These are phyloP conservation scores for Sabuloglossum arenarium DNA, from an alignment of 495 filamentous ascomycete species.

Conservation along the genomic window DNA sequence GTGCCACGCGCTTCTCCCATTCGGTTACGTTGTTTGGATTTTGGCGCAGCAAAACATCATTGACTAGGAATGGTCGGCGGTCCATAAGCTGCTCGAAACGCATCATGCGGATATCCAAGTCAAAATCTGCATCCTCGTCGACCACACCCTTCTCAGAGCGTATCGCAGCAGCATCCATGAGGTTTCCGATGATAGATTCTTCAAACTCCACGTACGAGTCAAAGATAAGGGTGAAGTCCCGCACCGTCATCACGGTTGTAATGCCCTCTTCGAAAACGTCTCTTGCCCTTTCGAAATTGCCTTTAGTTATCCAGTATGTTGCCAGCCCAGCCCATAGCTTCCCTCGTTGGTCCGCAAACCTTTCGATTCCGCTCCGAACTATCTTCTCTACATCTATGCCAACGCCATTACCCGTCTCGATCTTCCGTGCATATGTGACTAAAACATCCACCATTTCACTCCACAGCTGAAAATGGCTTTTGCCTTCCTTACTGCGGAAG, in stretches of 20 bases:
- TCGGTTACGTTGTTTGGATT: constrained; percentile 94
- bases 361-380: constrained; percentile 76
- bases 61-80: constrained; percentile 84
- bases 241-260: constrained; percentile 96
- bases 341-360: constrained; percentile 85
- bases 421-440: constrained; percentile 73
- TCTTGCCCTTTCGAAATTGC: constrained; percentile 75
- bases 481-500: constrained; percentile 81
- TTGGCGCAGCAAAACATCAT: constrained; percentile 86
- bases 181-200: constrained; percentile 74
- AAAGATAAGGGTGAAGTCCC: constrained; percentile 92
- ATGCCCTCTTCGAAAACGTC: constrained; percentile 96
- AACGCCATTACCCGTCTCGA: constrained; percentile 56
- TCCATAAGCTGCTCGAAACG: constrained; percentile 98
- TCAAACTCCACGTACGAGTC: constrained; percentile 95
- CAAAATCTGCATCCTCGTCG: constrained; percentile 79
- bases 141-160: constrained; percentile 64
- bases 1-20: constrained; percentile 86
- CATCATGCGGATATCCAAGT: constrained; percentile 94
- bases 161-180: constrained; percentile 73
- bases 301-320: constrained; percentile 89
- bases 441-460: constrained; percentile 94
- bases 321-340: constrained; percentile 94
- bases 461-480: constrained; percentile 93
- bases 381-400: constrained; percentile 88